Conservation (phyloP, 257 asterid species). For the Mentha longifolia region DNA sequence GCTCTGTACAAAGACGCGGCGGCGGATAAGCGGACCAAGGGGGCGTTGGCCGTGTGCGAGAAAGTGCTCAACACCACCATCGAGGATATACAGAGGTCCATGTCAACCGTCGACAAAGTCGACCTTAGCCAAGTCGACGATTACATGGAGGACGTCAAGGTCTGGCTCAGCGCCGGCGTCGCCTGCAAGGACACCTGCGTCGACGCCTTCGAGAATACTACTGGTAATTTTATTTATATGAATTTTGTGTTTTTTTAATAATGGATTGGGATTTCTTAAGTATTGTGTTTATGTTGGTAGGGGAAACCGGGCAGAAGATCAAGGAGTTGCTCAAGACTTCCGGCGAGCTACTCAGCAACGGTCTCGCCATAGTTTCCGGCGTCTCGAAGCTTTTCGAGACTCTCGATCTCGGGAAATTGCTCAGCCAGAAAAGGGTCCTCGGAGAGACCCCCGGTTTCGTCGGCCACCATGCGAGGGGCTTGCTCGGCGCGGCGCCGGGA, state of each 20-base stretch:
- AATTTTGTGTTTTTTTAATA: too few relatives aligned
- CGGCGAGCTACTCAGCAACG: constrained; percentile 58
- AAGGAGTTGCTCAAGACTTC: constrained; percentile 51
- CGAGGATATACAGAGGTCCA: constrained; percentile 54
- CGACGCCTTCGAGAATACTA: constrained; percentile 70
- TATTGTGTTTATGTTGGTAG: constrained; percentile 8
- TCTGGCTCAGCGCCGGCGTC: constrained; percentile 76
- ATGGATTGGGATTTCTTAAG: background rate
- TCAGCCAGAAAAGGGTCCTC: constrained; percentile 39
- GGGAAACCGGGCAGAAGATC: constrained; percentile 63
- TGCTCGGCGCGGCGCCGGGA: constrained; percentile 38
- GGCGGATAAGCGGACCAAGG: constrained; percentile 50
- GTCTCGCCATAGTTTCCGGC: constrained; percentile 57
- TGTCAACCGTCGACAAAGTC: constrained; percentile 37
- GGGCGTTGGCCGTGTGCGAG: constrained; percentile 60
- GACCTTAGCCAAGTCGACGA: constrained; percentile 40
- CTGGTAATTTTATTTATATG: constrained; percentile 23
- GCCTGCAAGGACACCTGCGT: constrained; percentile 69
- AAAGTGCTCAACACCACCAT: constrained; percentile 54
- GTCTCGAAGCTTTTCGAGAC: constrained; percentile 42
- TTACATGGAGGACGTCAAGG: constrained; percentile 58
- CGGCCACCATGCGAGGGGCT: constrained; percentile 30
- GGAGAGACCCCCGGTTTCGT: constrained; percentile 29
- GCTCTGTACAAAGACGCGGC: constrained; percentile 45
- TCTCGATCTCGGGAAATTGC: constrained; percentile 38